phyloP scores from a whole-genome alignment of 2,329 filamentous ascomycete genomes.

The Fusarium sp. region DNA sequence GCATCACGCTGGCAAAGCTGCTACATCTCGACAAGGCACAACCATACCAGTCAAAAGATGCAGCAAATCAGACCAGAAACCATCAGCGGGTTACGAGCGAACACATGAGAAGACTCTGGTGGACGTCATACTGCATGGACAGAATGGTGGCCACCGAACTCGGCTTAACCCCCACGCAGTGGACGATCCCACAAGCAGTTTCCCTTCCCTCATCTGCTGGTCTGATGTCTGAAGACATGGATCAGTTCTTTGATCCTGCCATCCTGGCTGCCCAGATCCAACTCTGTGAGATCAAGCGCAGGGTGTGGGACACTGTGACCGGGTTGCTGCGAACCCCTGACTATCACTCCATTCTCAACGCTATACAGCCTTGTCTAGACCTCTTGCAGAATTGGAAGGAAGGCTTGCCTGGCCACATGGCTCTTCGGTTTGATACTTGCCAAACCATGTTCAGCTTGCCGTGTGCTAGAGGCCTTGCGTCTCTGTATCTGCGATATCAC shows the following conservation, averaged over 20 bases:
- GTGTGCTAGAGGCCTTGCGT: slow-evolving; percentile 13
- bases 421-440: slow-evolving; percentile 1
- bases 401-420: neutral
- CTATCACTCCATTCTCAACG: neutral
- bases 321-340: neutral
- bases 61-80: neutral
- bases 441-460: slow-evolving; percentile 4
- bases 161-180: slow-evolving; percentile 4
- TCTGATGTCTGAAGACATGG: neutral
- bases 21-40: slow-evolving; percentile 7
- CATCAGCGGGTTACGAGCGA: neutral
- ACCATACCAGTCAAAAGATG: neutral
- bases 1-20: slow-evolving; percentile 9
- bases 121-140: slow-evolving; percentile 23
- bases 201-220: neutral
- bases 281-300: slow-evolving; percentile 17
- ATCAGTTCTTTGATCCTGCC: slow-evolving; percentile 12
- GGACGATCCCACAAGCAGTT: neutral
- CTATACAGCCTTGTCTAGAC: neutral
- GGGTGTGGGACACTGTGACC: slow-evolving; percentile 1
- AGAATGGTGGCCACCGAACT: slow-evolving; percentile 15
- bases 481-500: slow-evolving; percentile 15
- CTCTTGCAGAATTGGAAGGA: slow-evolving; percentile 8
- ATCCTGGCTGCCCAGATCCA: slow-evolving; percentile 1
- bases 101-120: slow-evolving; percentile 13